A percentile compares a stretch with the other conserved stretches of the same genome.
These are phyloP conservation scores for Chlamydomonas sp. DNA, from an alignment of 139 green algal genomes.

Conservation along the genomic window DNA sequence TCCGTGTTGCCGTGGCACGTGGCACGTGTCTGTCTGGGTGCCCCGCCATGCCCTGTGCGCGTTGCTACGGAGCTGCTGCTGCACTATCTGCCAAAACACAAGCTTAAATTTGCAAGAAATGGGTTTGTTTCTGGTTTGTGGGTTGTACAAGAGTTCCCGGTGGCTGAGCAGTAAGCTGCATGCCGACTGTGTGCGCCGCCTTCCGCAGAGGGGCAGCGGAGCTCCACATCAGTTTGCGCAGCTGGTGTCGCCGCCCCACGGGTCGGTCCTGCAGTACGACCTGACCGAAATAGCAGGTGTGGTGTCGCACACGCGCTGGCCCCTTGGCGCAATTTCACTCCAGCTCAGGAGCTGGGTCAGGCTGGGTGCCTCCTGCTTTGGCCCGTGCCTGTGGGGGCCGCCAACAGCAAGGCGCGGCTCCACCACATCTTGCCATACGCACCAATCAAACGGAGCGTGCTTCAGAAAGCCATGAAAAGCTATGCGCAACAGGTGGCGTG, in stretches of 20 bases:
- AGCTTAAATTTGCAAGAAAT: background rate
- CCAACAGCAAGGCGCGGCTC: too few relatives aligned
- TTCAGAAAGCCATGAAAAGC: too few relatives aligned
- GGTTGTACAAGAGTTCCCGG: too few relatives aligned
- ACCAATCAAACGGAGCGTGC: too few relatives aligned
- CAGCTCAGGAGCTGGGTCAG: too few relatives aligned
- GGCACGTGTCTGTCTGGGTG: too few relatives aligned
- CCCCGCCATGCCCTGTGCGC: background rate
- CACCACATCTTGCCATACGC: too few relatives aligned
- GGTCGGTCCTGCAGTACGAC: slow-evolving; percentile 61
- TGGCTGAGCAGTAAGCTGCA: too few relatives aligned
- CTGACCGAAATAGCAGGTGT: slow-evolving; percentile 85
- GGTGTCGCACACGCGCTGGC: background rate
- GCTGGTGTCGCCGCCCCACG: background rate
- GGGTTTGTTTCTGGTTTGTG: background rate
- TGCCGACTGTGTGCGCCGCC: background rate
- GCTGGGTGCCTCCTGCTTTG: too few relatives aligned
- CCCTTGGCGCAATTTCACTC: too few relatives aligned
- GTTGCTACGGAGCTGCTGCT: background rate
- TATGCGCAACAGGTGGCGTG: too few relatives aligned
- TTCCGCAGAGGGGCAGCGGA: slow-evolving; percentile 33
- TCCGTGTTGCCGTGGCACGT: background rate
- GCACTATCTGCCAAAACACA: background rate
- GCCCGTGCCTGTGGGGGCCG: too few relatives aligned
- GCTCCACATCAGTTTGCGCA: background rate